Evolutionary conservation across 2,329 filamentous ascomycete genomes (phyloP), one percentile per base, ranked within the genome.

Genomic region (Diplodia seriata): DNA sequence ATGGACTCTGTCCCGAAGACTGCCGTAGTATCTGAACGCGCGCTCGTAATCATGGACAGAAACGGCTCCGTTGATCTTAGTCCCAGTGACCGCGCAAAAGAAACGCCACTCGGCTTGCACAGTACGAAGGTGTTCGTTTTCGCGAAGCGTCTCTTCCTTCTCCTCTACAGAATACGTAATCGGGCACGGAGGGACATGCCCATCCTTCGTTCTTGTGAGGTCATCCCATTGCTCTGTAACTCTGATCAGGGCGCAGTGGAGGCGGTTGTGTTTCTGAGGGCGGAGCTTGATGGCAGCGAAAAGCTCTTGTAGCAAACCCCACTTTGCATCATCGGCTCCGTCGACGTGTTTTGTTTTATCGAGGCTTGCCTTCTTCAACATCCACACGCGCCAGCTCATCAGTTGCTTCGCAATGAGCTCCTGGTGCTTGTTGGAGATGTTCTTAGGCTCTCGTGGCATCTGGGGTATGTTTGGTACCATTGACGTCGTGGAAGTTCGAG

Each of bases 41-140:
- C 51, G 51, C 6, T 11, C 5, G 18, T 31, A 36, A 18, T n/a
- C n/a, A 1, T 36, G 18, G 26, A 7, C 2, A 36, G 51, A 33
- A n/a, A 36, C 51, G 8, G 6, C 26, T n/a, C 14, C 51, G 2
- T 0, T 0, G 15, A 1, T 2, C 7, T 1, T 36, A 2, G 51
- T 11, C 4, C 29, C 51, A 6, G 15, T 55, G 9, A 55, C 29
- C 8, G 5, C 12, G 12, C 51, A 31, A 29, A 47, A 20, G 18
- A 47, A 47, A 9, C 2, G 4, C 18, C 3, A 11, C n/a, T 47
- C 43, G 8, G 8, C 7, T 47, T 2, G 8, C 15, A 3, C 9
- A 11, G 7, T n/a, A 20, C 12, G n/a, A 2, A 9, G 3, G 7
- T n/a, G 43, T 11, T 47, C 43, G 7, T 47, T 3, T 47, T 47